phyloP scores from a whole-genome alignment of 2,329 filamentous ascomycete species.

The Microdochium bolleyi region DNA sequence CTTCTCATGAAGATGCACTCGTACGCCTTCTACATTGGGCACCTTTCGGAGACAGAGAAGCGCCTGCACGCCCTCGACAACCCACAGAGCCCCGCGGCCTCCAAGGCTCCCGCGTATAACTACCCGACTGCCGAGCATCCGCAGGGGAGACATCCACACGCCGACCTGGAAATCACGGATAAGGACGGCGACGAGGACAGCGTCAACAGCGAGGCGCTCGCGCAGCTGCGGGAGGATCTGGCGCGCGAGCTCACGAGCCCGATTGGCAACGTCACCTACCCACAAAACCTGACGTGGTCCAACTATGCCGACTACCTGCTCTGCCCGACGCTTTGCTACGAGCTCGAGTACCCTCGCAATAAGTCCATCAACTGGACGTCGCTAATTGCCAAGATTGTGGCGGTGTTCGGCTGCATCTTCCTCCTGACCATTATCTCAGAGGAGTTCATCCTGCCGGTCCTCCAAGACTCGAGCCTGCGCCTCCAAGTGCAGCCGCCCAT shows the following conservation, averaged over 20 bases:
- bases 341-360: constrained; percentile 88
- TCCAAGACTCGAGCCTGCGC: constrained; percentile 58
- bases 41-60: constrained; percentile 79
- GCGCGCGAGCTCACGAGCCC: constrained; percentile 88
- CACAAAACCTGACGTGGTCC: constrained; percentile 70
- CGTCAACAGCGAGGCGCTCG: constrained; percentile 41
- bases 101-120: constrained; percentile 62
- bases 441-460: constrained; percentile 89
- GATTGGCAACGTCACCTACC: constrained; percentile 83
- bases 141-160: constrained; percentile 23
- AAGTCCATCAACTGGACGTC: constrained; percentile 68
- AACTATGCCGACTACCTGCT: constrained; percentile 86
- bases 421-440: constrained; percentile 85
- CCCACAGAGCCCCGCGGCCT: constrained; percentile 52
- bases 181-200: constrained; percentile 26
- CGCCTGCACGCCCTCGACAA: constrained; percentile 72
- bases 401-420: constrained; percentile 94
- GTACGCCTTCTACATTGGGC: constrained; percentile 96
- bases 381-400: constrained; percentile 75
- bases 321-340: constrained; percentile 95
- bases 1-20: constrained; percentile 99
- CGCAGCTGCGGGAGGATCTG: constrained; percentile 73
- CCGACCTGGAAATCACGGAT: constrained; percentile 9
- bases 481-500: constrained; percentile 31
- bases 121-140: constrained; percentile 60